These are phyloP conservation scores for Sequoia sempervirens DNA, from an alignment of 75 land plant genomes.

Conservation along the genomic window DNA sequence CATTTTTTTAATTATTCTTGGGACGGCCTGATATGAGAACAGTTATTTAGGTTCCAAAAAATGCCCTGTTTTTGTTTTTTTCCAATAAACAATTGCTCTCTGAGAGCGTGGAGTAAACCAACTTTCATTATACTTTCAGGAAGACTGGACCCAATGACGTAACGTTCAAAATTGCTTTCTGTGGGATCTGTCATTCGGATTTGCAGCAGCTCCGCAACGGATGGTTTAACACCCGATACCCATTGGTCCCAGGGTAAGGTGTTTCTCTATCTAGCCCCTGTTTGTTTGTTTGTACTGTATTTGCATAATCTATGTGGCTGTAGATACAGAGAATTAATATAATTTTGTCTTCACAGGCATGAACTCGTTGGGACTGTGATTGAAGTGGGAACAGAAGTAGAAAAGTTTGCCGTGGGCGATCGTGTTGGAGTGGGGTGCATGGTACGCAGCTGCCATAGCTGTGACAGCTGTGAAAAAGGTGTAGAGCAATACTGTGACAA, in stretches of 20 bases:
- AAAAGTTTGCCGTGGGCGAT: conserved; percentile 59
- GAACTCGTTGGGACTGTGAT: conserved; percentile 64
- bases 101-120: too few species aligned
- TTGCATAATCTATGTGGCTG: not conserved
- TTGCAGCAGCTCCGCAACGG: conserved; percentile 43
- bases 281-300: too few species aligned
- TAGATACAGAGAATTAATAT: not conserved
- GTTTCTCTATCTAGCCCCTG: not conserved
- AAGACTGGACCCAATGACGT: conserved; percentile 35
- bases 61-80: too few species aligned
- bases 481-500: conserved; percentile 59
- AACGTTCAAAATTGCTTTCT: conserved; percentile 29
- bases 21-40: too few species aligned
- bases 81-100: too few species aligned
- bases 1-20: too few species aligned
- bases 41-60: too few species aligned
- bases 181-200: conserved; percentile 59
- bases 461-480: conserved; percentile 38
- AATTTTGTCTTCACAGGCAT: conserved; percentile 41
- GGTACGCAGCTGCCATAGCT: conserved; percentile 54
- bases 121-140: conserved; percentile 13
- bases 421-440: conserved; percentile 71
- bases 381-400: conserved; percentile 65
- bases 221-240: conserved; percentile 28
- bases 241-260: conserved; percentile 51